Evolutionary conservation across 208 protist species (phyloP).

Genomic region (Crithidia mellificae): DNA sequence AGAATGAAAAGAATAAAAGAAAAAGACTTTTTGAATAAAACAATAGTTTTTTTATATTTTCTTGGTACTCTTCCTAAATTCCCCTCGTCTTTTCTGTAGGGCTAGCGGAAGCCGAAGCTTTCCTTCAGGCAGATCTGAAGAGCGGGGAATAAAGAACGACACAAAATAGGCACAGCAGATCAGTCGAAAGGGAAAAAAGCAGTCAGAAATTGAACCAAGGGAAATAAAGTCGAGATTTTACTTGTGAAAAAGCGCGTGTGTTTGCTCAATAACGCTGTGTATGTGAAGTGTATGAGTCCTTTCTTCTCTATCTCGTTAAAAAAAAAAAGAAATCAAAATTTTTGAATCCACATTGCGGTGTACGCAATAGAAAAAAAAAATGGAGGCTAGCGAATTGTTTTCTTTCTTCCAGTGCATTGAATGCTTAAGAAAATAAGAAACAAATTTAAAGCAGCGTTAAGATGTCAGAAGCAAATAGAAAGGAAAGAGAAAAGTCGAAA

Average conservation of each 20-base stretch:
- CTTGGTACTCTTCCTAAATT: neutral
- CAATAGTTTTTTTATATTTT: constrained; percentile 7
- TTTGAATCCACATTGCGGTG: neutral
- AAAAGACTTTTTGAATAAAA: constrained; percentile 9
- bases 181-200: neutral
- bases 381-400: neutral
- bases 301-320: neutral
- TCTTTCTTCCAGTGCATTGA: too few species aligned
- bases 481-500: too few species aligned
- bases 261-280: constrained; percentile 1
- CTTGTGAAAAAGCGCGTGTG: neutral
- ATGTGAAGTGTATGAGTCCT: neutral
- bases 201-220: too few species aligned
- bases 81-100: too few species aligned
- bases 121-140: neutral
- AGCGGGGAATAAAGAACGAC: neutral
- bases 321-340: neutral
- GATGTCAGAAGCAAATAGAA: neutral
- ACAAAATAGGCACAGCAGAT: neutral
- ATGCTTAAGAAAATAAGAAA: too few species aligned
- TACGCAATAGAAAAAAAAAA: too few species aligned
- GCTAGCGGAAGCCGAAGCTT: too few species aligned
- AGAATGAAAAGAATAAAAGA: constrained; percentile 5
- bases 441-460: too few species aligned
- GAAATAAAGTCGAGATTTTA: neutral